These are phyloP conservation scores for Cucumis melo DNA, from an alignment of 306 rosid species.

Conservation along the genomic window DNA sequence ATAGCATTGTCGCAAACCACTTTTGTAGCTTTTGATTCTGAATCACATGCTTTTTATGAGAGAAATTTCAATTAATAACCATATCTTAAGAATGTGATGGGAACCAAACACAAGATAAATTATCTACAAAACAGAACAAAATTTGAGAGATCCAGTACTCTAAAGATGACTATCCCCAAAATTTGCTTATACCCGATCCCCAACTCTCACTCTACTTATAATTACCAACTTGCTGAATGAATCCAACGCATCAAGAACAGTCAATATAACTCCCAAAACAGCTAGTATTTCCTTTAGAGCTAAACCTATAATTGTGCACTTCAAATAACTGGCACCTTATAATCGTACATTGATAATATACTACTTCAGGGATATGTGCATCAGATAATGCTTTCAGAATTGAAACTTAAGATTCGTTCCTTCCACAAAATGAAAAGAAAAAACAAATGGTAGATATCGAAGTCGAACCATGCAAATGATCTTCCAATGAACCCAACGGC, in stretches of 20 bases:
- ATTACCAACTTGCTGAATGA: background rate
- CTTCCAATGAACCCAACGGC: constrained; percentile 99
- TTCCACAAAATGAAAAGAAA: background rate
- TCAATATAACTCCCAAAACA: background rate
- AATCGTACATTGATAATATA: background rate
- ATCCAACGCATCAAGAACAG: background rate
- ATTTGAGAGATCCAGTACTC: background rate
- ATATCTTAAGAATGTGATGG: background rate
- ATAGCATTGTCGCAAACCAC: background rate
- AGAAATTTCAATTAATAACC: background rate
- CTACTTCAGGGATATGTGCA: background rate
- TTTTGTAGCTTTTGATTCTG: background rate
- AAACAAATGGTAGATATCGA: constrained; percentile 19
- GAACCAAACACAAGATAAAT: background rate
- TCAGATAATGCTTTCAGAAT: background rate
- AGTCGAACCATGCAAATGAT: constrained; percentile 93
- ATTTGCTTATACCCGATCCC: background rate
- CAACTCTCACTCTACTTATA: no score
- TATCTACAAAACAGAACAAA: background rate
- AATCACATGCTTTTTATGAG: background rate
- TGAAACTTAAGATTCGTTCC: background rate
- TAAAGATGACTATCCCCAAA: background rate
- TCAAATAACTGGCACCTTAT: background rate
- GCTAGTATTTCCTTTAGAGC: background rate
- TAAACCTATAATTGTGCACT: background rate